These are phyloP conservation scores for Penicillium sp. DNA, from an alignment of 2,329 filamentous ascomycete species.

Conservation along the genomic window DNA sequence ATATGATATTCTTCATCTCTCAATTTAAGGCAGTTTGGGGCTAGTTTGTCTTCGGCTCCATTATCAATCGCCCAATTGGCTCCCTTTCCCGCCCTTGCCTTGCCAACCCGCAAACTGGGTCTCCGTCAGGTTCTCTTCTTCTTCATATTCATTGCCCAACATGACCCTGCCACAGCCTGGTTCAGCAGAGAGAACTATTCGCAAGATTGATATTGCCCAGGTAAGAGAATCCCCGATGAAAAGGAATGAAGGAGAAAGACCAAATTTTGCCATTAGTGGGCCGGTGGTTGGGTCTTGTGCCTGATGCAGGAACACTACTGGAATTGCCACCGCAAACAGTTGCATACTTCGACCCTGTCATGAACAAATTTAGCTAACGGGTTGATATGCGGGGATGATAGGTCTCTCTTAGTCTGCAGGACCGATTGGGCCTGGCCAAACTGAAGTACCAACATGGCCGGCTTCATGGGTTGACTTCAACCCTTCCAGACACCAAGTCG, in stretches of 20 bases:
- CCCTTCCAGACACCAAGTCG: constrained; percentile 71
- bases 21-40: neutral
- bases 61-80: constrained; percentile 17
- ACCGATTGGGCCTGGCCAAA: constrained; percentile 90
- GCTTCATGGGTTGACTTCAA: constrained; percentile 76
- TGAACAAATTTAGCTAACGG: neutral
- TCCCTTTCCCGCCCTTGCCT: constrained; percentile 22
- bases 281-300: neutral
- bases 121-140: constrained; percentile 8
- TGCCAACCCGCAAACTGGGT: constrained; percentile 14
- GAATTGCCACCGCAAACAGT: neutral
- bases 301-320: neutral
- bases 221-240: constrained; percentile 24
- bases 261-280: neutral
- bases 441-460: constrained; percentile 97
- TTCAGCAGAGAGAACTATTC: constrained; percentile 40
- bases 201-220: constrained; percentile 44
- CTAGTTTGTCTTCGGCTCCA: constrained; percentile 8
- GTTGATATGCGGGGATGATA: constrained; percentile 41
- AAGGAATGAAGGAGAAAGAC: neutral
- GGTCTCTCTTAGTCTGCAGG: constrained; percentile 92
- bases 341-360: neutral
- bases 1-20: neutral
- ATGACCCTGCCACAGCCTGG: constrained; percentile 35
- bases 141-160: constrained; percentile 14